phyloP scores from a whole-genome alignment of 1,284 basidiomycete species.

The Trichosporon sp. region DNA sequence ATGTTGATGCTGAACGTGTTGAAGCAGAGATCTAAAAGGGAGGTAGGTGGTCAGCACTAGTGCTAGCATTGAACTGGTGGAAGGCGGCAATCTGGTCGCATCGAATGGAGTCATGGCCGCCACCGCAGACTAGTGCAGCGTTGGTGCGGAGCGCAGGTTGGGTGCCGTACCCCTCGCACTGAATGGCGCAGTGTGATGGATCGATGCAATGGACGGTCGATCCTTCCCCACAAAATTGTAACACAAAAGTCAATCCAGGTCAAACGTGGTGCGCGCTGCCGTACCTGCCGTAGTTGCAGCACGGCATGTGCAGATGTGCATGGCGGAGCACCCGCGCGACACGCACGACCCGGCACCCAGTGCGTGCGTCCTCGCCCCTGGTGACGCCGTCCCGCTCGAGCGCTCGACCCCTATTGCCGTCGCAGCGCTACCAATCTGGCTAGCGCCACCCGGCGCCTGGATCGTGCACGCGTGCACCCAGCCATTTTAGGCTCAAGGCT shows the following conservation, averaged over 20 bases:
- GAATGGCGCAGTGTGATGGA: neutral
- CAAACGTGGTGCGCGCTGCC: neutral
- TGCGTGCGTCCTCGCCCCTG: neutral
- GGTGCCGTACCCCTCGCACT: neutral
- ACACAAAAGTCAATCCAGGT: neutral
- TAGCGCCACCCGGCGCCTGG: conserved; percentile 3
- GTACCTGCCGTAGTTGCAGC: neutral
- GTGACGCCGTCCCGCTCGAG: conserved; percentile 2
- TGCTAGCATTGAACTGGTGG: neutral
- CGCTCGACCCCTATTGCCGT: neutral
- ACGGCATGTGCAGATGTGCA: neutral
- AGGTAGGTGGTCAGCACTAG: neutral
- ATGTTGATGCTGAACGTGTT: neutral
- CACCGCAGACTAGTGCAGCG: neutral
- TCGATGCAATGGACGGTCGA: conserved; percentile 1
- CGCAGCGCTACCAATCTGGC: neutral
- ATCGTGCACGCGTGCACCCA: neutral
- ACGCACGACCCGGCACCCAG: neutral
- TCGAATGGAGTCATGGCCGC: neutral
- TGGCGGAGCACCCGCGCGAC: neutral
- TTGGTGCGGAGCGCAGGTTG: neutral
- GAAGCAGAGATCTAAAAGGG: neutral
- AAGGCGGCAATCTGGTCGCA: neutral
- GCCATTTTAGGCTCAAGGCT: neutral
- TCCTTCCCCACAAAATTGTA: conserved; percentile 2